These are phyloP conservation scores for Circinella umbellata DNA, from an alignment of 371 early-diverging fungal species.

Conservation along the genomic window DNA sequence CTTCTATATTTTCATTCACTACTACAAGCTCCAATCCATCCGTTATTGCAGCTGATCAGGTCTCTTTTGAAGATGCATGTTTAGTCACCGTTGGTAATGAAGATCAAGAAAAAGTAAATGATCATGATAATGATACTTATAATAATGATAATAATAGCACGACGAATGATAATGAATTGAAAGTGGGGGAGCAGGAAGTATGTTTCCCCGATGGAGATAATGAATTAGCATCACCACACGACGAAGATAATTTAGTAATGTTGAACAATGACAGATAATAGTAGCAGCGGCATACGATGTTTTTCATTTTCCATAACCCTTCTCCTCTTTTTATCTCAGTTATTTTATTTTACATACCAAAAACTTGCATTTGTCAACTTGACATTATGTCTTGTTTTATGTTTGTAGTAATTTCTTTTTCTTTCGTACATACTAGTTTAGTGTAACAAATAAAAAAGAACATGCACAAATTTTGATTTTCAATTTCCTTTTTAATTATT, in stretches of 20 bases:
- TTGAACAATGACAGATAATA: neutral
- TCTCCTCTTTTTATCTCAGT: too few species aligned
- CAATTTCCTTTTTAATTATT: neutral
- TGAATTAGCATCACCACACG: conserved; percentile 54
- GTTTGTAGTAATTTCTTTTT: too few species aligned
- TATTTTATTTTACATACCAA: too few species aligned
- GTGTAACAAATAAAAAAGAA: neutral
- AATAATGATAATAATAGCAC: too few species aligned
- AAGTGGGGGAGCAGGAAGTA: conserved; percentile 5
- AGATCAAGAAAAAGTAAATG: neutral
- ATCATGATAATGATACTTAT: too few species aligned
- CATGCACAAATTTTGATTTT: neutral
- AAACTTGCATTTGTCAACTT: too few species aligned
- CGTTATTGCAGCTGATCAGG: neutral
- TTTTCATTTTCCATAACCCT: too few species aligned
- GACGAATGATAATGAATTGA: neutral
- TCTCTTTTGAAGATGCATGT: conserved; percentile 66
- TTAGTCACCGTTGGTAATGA: conserved; percentile 51
- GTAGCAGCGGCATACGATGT: too few species aligned
- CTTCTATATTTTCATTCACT: too few species aligned
- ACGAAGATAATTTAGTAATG: conserved; percentile 27
- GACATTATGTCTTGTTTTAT: too few species aligned
- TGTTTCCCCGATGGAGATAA: conserved; percentile 67
- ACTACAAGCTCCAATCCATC: too few species aligned
- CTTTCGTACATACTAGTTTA: too few species aligned